Evolutionary conservation across 352 stramenopile genomes (phyloP), one percentile per base, ranked within the genome.

Genomic region (Phytopythium oedochilum): DNA sequence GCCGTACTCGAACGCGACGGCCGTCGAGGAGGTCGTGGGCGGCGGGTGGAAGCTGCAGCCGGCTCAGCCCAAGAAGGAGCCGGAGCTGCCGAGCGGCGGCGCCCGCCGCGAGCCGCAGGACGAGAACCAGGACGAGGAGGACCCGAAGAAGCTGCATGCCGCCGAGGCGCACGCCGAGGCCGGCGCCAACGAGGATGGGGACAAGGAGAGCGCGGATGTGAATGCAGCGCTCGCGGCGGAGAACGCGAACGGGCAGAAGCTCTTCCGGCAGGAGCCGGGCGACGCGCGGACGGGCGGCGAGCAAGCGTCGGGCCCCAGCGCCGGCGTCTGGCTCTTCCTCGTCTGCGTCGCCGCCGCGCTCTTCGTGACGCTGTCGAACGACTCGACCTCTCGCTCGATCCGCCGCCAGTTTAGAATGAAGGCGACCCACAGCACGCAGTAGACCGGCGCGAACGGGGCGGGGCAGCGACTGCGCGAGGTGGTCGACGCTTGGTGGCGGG

Each of bases 321-420:
- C 71, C 38, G 70, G 70, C 25, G 50, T 88, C 45, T 69, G 76
- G 63, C 57, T 89, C 35, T 68, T 91, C 45, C 20, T 88, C 25
- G 51, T 89, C 29, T 62, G 83, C 25, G 57, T 89, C 2, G 72
- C 69, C n/a, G 61, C 54, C 3, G 68, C 75, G 20, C 26, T 84
- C 12, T 78, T 93, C 45, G 71, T 93, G 22, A 65, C 63, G 47
- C 63, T 83, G 56, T 89, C 83, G 36, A 93, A 88, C 59, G 80
- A 93, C 59, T 60, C 66, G 20, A 55, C 83, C 29, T 92, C 80
- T 32, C 61, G 68, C 20, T 61, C 55, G 22, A 78, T 89, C 40
- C 81, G 81, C 23, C 70, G 70, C 42, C 55, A 69, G 59, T 74
- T 79, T 61, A 68, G 64, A 39, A 62, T 62, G 58, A 86, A 83